Evolutionary conservation across 306 rosid species (phyloP), one percentile per base, ranked within the genome.

Genomic region (Comarum palustre): DNA sequence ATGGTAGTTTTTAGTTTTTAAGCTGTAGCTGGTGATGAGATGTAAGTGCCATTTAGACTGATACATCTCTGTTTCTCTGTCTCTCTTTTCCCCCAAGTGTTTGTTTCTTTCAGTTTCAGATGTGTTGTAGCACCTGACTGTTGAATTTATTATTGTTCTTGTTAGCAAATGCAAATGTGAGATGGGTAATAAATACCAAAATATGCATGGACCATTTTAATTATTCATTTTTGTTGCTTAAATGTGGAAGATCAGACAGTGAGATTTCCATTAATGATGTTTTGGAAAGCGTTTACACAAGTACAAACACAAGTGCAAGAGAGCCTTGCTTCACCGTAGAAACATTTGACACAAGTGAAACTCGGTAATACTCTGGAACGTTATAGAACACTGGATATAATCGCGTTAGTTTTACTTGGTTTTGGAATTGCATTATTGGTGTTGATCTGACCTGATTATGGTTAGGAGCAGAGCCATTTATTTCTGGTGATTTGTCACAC

Each of bases 151-250:
- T 75, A 50, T 78, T 85, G 86, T 80, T 87, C 64, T 85, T 86
- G 84, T 82, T 83, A 87, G 88, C 83, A 84, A 81, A 79, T 85
- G 89, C 83, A 80, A 80, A 79, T 85, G 90, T 82, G 92, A 83
- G 85, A 82, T 82, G 90, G 84, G 85, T 82, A 92, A 92, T 92
- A 92, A 92, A 90, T 90, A 88, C 85, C 84, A 77, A 88, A 83
- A 80, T 86, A 76, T 82, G 87, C 80, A 78, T 81, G 89, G 86
- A 82, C 84, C 85, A 71, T 83, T 2, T 57, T 51, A 71, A 51
- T 79, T 57, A 70, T 84, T 61, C 32, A 72, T 74, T 75, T 75
- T 15, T 51, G 43, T 67, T 76, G 74, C 77, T 77, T 84, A 79
- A 52, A 68, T 79, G 64, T 71, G 58, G 84, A 81, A 81, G 85